Base-by-base conservation (phyloP, 2,329 filamentous ascomycete species). In the Ascosphaera apis region DNA sequence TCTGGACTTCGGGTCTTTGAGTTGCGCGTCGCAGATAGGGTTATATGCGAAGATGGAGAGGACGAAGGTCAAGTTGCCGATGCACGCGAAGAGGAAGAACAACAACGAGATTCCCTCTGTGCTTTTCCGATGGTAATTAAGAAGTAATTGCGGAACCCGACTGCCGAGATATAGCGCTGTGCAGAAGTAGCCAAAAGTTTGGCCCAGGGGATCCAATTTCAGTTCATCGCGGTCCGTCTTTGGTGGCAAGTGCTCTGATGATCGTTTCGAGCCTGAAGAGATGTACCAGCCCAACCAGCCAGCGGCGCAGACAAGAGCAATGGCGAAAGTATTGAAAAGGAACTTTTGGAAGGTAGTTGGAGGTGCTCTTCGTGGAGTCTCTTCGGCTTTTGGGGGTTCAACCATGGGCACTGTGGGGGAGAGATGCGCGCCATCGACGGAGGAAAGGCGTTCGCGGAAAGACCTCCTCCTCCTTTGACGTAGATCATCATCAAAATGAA, bases 1-100 rank as follows among this genome's bases (percentile, higher is more conserved):
- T n/a, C n/a, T n/a, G n/a, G n/a, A n/a, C n/a, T n/a, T n/a, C n/a
- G n/a, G n/a, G 9, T 31, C 15, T 15, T 35, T 48, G n/a, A n/a
- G n/a, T n/a, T n/a, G n/a, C 39, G 44, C 57, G 45, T 17, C 39
- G 44, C 81, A 91, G 19, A 67, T 60, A 0, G 84, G 81, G 40
- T 84, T 80, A 49, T 83, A 95, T 1, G 83, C 84, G 43, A 95
- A 66, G 45, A 98, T 95, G 27, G 76, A 84, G 27, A 92, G 61
- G 13, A 93, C 84, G 48, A 91, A 95, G 0, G 84, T 93, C 43
- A 92, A 55, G 53, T 98, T 98, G 2, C 88, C 88, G 4, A 95
- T 70, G 51, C 86, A 95, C 3, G 88, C 88, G 52, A 98, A 95
- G 15, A 95, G 63, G 60, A 95, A 95, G 58, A 95, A 98, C 8